Evolutionary conservation across 306 rosid species (phyloP).

Genomic region (Aeschynomene evenia): DNA sequence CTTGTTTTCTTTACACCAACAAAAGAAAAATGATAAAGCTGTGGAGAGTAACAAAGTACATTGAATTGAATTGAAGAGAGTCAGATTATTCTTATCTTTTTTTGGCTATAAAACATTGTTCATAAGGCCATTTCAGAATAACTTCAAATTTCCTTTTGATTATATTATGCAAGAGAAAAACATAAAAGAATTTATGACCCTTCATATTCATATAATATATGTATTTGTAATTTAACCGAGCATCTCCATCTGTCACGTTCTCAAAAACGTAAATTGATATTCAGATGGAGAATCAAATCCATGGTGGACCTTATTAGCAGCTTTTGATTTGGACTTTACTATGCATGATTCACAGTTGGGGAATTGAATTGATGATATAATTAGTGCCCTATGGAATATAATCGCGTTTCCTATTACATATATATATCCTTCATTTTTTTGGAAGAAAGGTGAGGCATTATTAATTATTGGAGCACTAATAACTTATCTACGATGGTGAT

Average conservation of each 20-base stretch:
- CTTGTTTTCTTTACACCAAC: too few relatives aligned
- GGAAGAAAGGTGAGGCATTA: conserved; percentile 3
- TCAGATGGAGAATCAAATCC: neutral
- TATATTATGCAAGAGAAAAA: too few relatives aligned
- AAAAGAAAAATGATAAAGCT: too few relatives aligned
- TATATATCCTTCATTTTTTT: neutral
- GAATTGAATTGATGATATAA: neutral
- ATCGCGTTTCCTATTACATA: conserved; percentile 10
- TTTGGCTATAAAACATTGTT: too few relatives aligned
- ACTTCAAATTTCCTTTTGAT: too few relatives aligned
- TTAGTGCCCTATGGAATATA: conserved; percentile 16
- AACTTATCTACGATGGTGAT: conserved; percentile 25
- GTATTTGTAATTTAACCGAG: neutral
- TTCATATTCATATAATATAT: too few relatives aligned
- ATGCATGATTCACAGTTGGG: neutral
- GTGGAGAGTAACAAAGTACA: too few relatives aligned
- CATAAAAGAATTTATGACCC: too few relatives aligned
- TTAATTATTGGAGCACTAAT: conserved; percentile 36
- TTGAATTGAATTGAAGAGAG: too few relatives aligned
- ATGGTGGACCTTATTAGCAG: conserved; percentile 17
- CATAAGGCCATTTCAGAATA: too few relatives aligned
- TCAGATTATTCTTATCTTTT: too few relatives aligned
- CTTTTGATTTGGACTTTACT: neutral
- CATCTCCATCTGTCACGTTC: conserved; percentile 18
- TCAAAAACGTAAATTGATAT: neutral